Evolutionary conservation across 2,329 filamentous ascomycete species (phyloP).

Genomic region (Didymella pomorum): DNA sequence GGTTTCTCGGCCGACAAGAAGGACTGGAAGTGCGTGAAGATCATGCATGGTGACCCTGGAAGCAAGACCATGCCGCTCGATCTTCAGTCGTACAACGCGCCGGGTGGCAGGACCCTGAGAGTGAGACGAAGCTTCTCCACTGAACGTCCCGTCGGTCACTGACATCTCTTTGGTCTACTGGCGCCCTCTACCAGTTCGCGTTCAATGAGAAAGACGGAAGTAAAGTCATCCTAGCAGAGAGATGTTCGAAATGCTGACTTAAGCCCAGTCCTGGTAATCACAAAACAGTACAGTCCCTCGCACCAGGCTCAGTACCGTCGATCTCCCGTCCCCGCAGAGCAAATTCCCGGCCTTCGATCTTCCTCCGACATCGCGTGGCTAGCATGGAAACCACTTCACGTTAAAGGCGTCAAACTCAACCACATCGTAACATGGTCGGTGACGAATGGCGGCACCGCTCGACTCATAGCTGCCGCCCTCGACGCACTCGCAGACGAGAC

Average conservation of each 20-base stretch:
- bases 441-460: constrained; percentile 2
- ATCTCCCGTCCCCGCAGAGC: not conserved
- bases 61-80: constrained; percentile 7
- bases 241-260: not conserved
- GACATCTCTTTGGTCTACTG: not conserved
- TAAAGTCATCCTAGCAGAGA: not conserved
- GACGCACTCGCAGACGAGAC: not conserved
- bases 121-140: not conserved
- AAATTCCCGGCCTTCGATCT: constrained; percentile 3
- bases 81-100: constrained; percentile 9
- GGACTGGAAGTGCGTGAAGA: constrained; percentile 13
- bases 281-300: constrained; percentile 9
- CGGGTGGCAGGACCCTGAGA: constrained; percentile 2
- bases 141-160: not conserved
- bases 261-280: constrained; percentile 1
- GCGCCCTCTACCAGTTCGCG: constrained; percentile 10
- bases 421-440: constrained; percentile 15
- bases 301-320: constrained; percentile 12
- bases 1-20: constrained; percentile 10
- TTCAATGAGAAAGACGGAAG: constrained; percentile 14
- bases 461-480: constrained; percentile 9
- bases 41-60: constrained; percentile 13
- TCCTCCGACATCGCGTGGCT: constrained; percentile 16
- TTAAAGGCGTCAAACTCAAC: constrained; percentile 11
- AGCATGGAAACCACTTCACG: constrained; percentile 13